Evolutionary conservation across 345 rosid genomes (phyloP).

Genomic region (Lumnitzera littorea): DNA sequence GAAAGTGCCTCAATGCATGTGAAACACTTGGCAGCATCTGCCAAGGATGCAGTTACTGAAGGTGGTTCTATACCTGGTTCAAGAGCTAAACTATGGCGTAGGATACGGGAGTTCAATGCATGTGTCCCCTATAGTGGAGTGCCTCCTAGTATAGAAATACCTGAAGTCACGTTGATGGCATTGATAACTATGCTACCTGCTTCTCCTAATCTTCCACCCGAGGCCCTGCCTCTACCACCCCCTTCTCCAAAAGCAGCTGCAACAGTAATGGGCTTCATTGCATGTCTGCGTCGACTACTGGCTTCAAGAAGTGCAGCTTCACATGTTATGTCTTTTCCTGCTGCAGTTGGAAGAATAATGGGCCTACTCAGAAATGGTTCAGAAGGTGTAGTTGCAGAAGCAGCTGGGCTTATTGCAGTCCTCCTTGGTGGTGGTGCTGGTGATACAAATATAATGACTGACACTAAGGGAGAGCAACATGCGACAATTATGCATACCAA

Average conservation of each 20-base stretch:
- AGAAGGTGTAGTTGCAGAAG: slow-evolving; percentile 94
- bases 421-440: slow-evolving; percentile 88
- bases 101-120: slow-evolving; percentile 98
- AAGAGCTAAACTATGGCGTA: slow-evolving; percentile 95
- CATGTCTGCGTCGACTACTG: slow-evolving; percentile 90
- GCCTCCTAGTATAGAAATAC: slow-evolving; percentile 75
- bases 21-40: slow-evolving; percentile 94
- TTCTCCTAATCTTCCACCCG: slow-evolving; percentile 88
- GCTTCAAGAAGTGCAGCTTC: slow-evolving; percentile 92
- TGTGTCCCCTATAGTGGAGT: slow-evolving; percentile 83
- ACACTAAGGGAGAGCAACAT: slow-evolving; percentile 86
- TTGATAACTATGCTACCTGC: slow-evolving; percentile 98
- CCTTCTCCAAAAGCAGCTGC: slow-evolving; percentile 99
- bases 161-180: slow-evolving; percentile 97
- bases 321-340: slow-evolving; percentile 97
- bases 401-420: slow-evolving; percentile 75
- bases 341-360: slow-evolving; percentile 99
- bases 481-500: slow-evolving; percentile 96
- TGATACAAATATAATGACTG: slow-evolving; percentile 44
- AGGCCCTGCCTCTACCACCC: slow-evolving; percentile 91
- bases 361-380: slow-evolving; percentile 98
- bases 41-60: slow-evolving; percentile 98
- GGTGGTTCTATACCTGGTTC: slow-evolving; percentile 96
- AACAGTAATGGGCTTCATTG: slow-evolving; percentile 90
- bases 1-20: slow-evolving; percentile 77